These are phyloP conservation scores for Carex scoparia DNA, from an alignment of 176 grass and related monocot genomes.

Conservation along the genomic window DNA sequence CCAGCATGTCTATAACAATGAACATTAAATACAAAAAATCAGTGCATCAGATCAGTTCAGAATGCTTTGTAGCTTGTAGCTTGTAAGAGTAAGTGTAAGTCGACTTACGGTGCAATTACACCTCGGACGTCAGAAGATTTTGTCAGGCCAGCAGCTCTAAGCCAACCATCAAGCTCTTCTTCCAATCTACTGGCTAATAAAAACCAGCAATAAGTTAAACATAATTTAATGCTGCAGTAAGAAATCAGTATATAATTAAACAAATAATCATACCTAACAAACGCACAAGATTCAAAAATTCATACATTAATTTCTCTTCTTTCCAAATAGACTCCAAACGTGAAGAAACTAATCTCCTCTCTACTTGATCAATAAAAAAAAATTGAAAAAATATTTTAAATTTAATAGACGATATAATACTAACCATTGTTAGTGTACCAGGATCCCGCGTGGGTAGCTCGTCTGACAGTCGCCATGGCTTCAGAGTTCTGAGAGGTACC, in stretches of 20 bases:
- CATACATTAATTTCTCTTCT: not conserved
- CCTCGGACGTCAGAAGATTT: slow-evolving; percentile 84
- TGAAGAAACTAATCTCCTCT: not conserved
- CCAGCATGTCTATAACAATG: slow-evolving; percentile 76
- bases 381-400: not conserved
- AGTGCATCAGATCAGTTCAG: not conserved
- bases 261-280: not conserved
- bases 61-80: not conserved
- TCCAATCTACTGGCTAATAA: slow-evolving; percentile 72
- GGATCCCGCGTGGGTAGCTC: slow-evolving; percentile 71
- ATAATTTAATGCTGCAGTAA: slow-evolving; percentile 1
- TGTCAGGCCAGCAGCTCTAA: slow-evolving; percentile 46
- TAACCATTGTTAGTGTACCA: slow-evolving; percentile 91
- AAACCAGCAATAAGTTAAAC: slow-evolving; percentile 18
- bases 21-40: slow-evolving; percentile 11
- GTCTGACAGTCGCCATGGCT: slow-evolving; percentile 56
- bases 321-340: not conserved
- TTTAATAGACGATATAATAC: not conserved
- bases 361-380: not conserved
- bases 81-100: not conserved
- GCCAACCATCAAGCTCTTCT: slow-evolving; percentile 78
- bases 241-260: not conserved
- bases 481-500: not conserved
- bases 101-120: slow-evolving; percentile 92
- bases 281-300: not conserved